Conservation (phyloP, 306 rosid genomes). For the Lathyrus oleraceus region DNA sequence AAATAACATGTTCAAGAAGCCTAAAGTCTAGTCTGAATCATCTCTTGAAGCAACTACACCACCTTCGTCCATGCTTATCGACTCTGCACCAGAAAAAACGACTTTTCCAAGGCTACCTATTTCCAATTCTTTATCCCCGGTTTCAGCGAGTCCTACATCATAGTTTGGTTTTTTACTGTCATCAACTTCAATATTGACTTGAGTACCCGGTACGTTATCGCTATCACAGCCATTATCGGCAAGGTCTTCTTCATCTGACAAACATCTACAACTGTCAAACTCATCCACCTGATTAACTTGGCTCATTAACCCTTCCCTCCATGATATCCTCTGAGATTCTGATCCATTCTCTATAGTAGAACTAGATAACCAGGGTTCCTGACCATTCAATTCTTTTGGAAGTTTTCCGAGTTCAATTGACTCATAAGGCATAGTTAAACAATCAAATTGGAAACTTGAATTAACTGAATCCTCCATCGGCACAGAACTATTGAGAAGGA, state of each 20-base stretch:
- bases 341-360: slow-evolving; percentile 50
- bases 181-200: slow-evolving; percentile 31
- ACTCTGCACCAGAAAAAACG: slow-evolving; percentile 54
- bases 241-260: slow-evolving; percentile 78
- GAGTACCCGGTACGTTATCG: slow-evolving; percentile 41
- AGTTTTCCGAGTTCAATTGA: slow-evolving; percentile 58
- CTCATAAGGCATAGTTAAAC: slow-evolving; percentile 49
- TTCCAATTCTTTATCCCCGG: slow-evolving; percentile 36
- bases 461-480: slow-evolving; percentile 51
- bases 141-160: slow-evolving; percentile 32
- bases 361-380: slow-evolving; percentile 53
- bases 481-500: slow-evolving; percentile 38
- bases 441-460: slow-evolving; percentile 75
- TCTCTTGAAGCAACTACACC: slow-evolving; percentile 70
- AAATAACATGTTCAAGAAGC: slow-evolving; percentile 60
- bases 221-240: slow-evolving; percentile 37
- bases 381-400: slow-evolving; percentile 54
- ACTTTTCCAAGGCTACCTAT: slow-evolving; percentile 37
- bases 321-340: slow-evolving; percentile 71
- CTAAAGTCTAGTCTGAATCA: slow-evolving; percentile 67
- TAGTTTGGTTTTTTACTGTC: slow-evolving; percentile 29
- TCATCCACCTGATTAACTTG: slow-evolving; percentile 64
- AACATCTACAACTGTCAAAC: slow-evolving; percentile 71
- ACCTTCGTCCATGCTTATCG: slow-evolving; percentile 68
- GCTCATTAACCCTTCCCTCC: slow-evolving; percentile 73